These are phyloP conservation scores for Pneumocystis wakefieldiae DNA, from an alignment of 1,139 yeast species.

Conservation along the genomic window DNA sequence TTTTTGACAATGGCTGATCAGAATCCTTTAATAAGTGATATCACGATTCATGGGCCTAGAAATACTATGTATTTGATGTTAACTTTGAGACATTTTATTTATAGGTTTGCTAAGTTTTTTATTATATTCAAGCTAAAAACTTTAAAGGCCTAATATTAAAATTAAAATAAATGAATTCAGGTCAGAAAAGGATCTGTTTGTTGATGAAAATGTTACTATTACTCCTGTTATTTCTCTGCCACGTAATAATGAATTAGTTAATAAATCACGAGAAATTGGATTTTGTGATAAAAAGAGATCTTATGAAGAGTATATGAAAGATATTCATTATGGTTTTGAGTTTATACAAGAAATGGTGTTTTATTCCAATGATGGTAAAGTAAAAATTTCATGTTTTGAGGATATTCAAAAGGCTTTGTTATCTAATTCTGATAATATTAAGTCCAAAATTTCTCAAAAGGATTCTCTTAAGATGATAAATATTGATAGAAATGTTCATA, in stretches of 20 bases:
- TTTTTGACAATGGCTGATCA: not conserved
- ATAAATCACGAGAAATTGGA: not conserved
- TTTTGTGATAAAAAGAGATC: not conserved
- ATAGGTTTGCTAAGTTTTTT: not conserved
- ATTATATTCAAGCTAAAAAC: not conserved
- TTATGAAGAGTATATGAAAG: not conserved
- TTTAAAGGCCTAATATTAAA: not conserved
- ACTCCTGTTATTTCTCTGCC: not conserved
- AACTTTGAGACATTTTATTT: not conserved
- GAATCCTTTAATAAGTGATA: not conserved
- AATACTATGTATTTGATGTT: not conserved
- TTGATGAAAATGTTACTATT: not conserved
- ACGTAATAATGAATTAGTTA: not conserved
- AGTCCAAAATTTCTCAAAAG: not conserved
- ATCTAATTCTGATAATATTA: not conserved
- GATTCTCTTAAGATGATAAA: not conserved
- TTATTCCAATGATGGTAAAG: not conserved
- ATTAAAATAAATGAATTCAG: not conserved
- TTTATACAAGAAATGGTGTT: not conserved
- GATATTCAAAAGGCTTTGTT: not conserved
- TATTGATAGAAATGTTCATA: constrained; percentile 36
- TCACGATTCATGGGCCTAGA: not conserved
- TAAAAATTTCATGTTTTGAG: not conserved
- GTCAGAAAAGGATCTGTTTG: not conserved
- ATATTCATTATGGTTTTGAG: not conserved